Conservation (phyloP, 2,329 filamentous ascomycete genomes). For the Apiospora saccharicola region DNA sequence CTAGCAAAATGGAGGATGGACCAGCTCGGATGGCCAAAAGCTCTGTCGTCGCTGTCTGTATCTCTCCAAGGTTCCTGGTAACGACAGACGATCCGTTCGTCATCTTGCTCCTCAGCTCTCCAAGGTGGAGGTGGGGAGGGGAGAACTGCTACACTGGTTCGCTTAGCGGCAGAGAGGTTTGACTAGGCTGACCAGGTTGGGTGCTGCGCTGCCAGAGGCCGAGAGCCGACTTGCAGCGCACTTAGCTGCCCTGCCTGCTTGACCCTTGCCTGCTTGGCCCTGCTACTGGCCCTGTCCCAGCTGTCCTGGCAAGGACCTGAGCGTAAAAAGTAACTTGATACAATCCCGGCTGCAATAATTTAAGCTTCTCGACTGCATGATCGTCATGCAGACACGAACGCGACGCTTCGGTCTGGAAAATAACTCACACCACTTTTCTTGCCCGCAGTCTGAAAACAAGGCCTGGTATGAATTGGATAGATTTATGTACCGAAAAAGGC, state of each 20-base stretch:
- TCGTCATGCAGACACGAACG: neutral
- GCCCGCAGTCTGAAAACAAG: neutral
- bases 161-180: neutral
- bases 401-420: neutral
- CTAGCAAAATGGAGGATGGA: too few species aligned
- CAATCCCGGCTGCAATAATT: neutral
- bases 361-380: neutral
- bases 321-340: neutral
- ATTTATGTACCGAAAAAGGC: neutral
- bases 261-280: too few species aligned
- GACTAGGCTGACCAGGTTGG: neutral
- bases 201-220: neutral
- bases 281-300: neutral
- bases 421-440: too few species aligned
- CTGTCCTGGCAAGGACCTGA: neutral
- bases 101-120: neutral
- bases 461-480: neutral
- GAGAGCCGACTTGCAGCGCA: neutral
- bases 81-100: neutral
- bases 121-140: neutral
- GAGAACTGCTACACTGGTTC: neutral
- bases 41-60: neutral
- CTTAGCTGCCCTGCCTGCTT: neutral
- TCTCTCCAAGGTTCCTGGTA: neutral
- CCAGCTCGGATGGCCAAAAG: neutral